Base-by-base conservation (phyloP, 345 rosid species). In the Murraya paniculata region DNA sequence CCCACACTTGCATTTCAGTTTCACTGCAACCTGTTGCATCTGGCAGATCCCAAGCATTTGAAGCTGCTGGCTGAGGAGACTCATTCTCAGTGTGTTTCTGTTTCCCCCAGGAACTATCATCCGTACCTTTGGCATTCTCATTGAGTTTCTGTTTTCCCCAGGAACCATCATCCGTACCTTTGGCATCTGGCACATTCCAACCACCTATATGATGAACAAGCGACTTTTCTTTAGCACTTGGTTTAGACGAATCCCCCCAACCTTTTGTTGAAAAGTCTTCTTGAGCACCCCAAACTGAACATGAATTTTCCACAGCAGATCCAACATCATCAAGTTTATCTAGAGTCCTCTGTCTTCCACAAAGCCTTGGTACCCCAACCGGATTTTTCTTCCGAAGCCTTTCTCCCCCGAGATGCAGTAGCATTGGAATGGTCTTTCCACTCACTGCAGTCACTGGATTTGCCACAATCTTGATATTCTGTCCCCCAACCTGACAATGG, bases 1-100 rank as follows among this genome's bases (percentile, higher is more conserved):
- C 91, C 91, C 92, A 85, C 59, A 70, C 83, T 65, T 61, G 56
- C 28, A 53, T 82, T 77, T 87, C 87, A 41, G 60, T 82, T 58
- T 73, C 80, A 69, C 58, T 75, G 58, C 73, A 31, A 81, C 16
- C 88, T 31, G 76, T 84, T 33, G 50, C 64, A 53, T 60, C 74
- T 58, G 84, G 77, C 33, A 38, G 11, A 79, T 75, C 85, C 89
- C 89, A 82, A 72, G 85, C 84, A 75, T 73, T 71, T 57, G 85
- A 77, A 75, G 75, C 82, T 57, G 77, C 61, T n/a, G 68, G 73
- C 64, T 62, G 78, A 57, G 30, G 64, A 61, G 89, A 77, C 58
- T 88, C 89, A 71, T 87, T 82, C 60, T 79, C 82, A 1, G 73
- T 60, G 30, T 81, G 62, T 71, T 77, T 83, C 61, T 77, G 70